phyloP scores from a whole-genome alignment of 208 protist species.

The Sergeia podlipaevii region DNA sequence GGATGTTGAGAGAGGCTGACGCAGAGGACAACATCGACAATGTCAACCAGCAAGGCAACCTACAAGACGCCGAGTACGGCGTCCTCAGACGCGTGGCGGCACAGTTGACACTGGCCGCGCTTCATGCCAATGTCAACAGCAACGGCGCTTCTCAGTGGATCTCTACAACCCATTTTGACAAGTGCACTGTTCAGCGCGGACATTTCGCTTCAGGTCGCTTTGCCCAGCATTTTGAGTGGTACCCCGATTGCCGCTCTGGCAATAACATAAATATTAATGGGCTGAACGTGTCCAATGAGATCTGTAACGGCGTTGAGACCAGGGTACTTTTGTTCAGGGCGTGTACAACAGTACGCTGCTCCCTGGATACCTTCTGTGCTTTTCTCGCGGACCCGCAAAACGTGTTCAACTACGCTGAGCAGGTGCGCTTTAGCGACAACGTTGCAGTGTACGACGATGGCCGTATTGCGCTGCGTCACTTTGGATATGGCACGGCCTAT shows the following conservation, averaged over 20 bases:
- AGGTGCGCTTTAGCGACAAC: constrained; percentile 5
- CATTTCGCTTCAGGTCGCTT: background rate
- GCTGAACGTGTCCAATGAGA: no score
- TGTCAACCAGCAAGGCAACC: no score
- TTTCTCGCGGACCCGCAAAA: constrained; percentile 20
- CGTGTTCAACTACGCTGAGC: constrained; percentile 12
- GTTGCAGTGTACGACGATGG: constrained; percentile 6
- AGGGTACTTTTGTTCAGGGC: constrained; percentile 10
- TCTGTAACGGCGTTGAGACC: no score
- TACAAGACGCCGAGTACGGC: no score
- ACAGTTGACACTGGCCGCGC: no score
- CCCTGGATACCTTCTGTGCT: constrained; percentile 9
- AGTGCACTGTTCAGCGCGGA: background rate
- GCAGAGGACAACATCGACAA: no score
- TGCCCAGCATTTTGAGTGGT: background rate
- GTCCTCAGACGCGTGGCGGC: no score
- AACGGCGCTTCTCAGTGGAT: background rate
- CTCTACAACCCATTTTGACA: background rate
- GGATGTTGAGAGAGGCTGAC: no score
- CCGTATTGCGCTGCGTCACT: constrained; percentile 5
- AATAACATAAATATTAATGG: no score
- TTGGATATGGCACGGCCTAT: constrained; percentile 8
- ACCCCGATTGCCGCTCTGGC: background rate
- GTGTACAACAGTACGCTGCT: constrained; percentile 10
- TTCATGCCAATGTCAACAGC: no score